Percentiles rank a stretch among this genome's conserved stretches.
Evolutionary conservation across 192 early-diverging fungal species (phyloP).

Genomic region (Mycoemilia scoparia): DNA sequence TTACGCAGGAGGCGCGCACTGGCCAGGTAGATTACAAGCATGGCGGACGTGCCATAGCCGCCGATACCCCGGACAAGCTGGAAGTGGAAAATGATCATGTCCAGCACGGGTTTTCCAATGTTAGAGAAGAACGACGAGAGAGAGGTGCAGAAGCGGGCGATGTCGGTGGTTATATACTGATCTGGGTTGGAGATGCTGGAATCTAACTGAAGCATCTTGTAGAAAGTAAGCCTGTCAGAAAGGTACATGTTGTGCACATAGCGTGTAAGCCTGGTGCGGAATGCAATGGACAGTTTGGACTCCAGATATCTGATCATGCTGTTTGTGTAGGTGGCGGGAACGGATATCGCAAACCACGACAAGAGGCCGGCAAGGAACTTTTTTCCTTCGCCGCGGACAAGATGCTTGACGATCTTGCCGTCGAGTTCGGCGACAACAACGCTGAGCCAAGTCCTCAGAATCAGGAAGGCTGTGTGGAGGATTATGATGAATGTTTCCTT

Average conservation of each 20-base stretch:
- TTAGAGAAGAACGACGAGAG: slow-evolving; percentile 79
- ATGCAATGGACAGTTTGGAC: slow-evolving; percentile 49
- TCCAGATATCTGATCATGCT: slow-evolving; percentile 59
- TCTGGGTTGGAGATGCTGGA: slow-evolving; percentile 76
- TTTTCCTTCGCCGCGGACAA: slow-evolving; percentile 69
- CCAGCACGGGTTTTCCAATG: slow-evolving; percentile 85
- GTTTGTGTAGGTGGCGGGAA: slow-evolving; percentile 95
- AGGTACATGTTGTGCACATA: slow-evolving; percentile 80
- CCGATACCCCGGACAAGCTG: slow-evolving; percentile 79
- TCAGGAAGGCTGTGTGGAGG: slow-evolving; percentile 68
- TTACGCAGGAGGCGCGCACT: slow-evolving; percentile 64
- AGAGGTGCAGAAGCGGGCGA: slow-evolving; percentile 76
- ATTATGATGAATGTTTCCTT: slow-evolving; percentile 67
- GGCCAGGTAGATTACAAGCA: slow-evolving; percentile 58
- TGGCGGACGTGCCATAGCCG: slow-evolving; percentile 58
- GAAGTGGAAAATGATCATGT: slow-evolving; percentile 81
- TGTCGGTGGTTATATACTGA: slow-evolving; percentile 80
- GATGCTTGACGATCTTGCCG: slow-evolving; percentile 83
- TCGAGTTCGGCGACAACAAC: slow-evolving; percentile 85
- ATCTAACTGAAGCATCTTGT: slow-evolving; percentile 79
- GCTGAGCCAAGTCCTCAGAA: slow-evolving; percentile 78
- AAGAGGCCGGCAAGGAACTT: slow-evolving; percentile 56
- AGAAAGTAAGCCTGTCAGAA: slow-evolving; percentile 76
- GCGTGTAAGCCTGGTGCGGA: slow-evolving; percentile 74
- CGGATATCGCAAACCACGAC: slow-evolving; percentile 85